Evolutionary conservation across 352 stramenopile species (phyloP), one percentile per base, ranked within the genome.

Genomic region (Phytophthora ohioensis): DNA sequence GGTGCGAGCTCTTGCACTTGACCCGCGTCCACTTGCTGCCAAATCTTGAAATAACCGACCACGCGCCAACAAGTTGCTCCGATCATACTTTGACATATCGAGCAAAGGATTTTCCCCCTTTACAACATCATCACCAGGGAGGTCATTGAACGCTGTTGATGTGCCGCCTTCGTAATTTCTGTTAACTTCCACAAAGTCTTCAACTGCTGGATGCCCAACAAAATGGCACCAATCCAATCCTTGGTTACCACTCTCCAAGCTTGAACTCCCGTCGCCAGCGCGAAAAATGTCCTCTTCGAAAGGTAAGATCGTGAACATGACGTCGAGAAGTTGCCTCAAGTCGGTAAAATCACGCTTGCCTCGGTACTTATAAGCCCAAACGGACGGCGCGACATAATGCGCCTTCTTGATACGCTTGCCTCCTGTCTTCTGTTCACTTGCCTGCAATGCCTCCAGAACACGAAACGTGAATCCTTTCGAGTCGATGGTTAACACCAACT

Each of bases 391-490:
- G n/a, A 94, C 87, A 67, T 91, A 94, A 59, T 94, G 87, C 36
- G 87, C 85, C 49, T 85, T 83, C 62, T 63, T 81, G 13, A 87
- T 58, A 2, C 55, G 52, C 15, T 67, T 70, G 3, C 13, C 9
- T 55, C 41, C 51, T 10, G 0, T 34, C 3, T 67, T 66, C 3
- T 47, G 31, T 51, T 66, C 42, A 3, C 55, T 57, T 0, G 31
- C 56, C n/a, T 81, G 68, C 8, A 94, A 57, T 30, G 67, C 69
- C 27, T 80, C 72, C 5, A 91, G 65, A 15, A 92, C 78, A 36
- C 85, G 80, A 60, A 93, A 92, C 8, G 72, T 81, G 64, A 94
- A 92, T 42, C 85, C 87, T 57, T 94, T 94, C 8, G 85, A 92
- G 73, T 94, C 87, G 59, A 94, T 91, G 8, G 87, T 89, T 21